These are phyloP conservation scores for Chrysosphaeria jannelii DNA, from an alignment of 2,329 filamentous ascomycete genomes.

Conservation along the genomic window DNA sequence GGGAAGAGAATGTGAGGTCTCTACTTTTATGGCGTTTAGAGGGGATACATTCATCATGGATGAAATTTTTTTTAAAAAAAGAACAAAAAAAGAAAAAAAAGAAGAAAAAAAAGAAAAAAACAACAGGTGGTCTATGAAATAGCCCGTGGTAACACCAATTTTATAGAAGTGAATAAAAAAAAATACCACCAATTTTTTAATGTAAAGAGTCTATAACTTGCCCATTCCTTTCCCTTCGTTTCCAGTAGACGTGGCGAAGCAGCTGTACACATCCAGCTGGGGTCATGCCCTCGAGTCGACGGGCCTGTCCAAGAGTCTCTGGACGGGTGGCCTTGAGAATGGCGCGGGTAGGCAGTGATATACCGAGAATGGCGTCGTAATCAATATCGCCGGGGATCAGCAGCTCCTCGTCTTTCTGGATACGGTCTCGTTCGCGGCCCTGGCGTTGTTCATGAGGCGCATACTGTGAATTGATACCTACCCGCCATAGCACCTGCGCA, in stretches of 20 bases:
- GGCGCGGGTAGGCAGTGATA: constrained; percentile 53
- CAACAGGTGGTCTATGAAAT: no score
- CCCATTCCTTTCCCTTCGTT: no score
- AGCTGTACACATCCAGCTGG: constrained; percentile 28
- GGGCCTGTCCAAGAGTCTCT: constrained; percentile 66
- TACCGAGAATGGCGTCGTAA: constrained; percentile 39
- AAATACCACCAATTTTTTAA: no score
- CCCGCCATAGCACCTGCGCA: constrained; percentile 29
- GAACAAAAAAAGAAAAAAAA: constrained; percentile 1
- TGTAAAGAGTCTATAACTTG: no score
- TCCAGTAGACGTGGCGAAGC: constrained; percentile 26
- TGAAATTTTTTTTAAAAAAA: no score
- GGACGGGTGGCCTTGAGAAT: constrained; percentile 41
- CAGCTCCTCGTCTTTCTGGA: constrained; percentile 49
- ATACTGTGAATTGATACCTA: constrained; percentile 60
- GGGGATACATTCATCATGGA: no score
- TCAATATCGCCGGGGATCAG: constrained; percentile 43
- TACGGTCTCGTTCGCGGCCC: constrained; percentile 28
- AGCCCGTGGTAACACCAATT: no score
- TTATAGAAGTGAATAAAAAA: no score
- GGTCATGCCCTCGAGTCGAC: constrained; percentile 55
- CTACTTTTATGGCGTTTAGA: no score
- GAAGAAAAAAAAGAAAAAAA: neutral
- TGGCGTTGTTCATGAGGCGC: constrained; percentile 63
- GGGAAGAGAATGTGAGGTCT: no score